Evolutionary conservation across 768 basidiomycete genomes (phyloP), one percentile per base, ranked within the genome.

Genomic region (Trametes elegans): DNA sequence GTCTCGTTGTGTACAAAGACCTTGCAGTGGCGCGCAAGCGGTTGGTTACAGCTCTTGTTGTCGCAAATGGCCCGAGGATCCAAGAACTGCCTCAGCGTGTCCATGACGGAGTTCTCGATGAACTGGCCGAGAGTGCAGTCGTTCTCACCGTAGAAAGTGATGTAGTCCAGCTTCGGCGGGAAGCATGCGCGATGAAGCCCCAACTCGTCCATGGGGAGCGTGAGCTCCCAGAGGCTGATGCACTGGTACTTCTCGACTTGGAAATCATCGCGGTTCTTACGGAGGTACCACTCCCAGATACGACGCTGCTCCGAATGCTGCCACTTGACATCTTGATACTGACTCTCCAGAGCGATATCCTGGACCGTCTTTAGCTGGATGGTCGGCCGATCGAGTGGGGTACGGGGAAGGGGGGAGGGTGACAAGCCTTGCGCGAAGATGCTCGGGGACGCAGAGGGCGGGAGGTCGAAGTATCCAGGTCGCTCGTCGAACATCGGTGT

Each of bases 281-380:
- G 82, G 10, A 90, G 74, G 66, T 96, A 96, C 94, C 93, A 97
- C 64, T 93, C 90, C 94, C 95, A 98, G 26, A 96, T 82, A 38
- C 90, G 85, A 32, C 88, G 81, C 59, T 92, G 88, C 62, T 96
- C 93, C 61, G 88, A 87, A 52, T 94, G 90, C 60, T 87, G 85
- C 77, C 85, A 87, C 66, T 88, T 85, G 34, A 90, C 72, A 32
- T 83, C 74, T 42, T 79, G 80, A 35, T 89, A 80, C 18, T 77
- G 79, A 64, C 90, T 92, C 65, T 94, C 87, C 32, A 85, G 72
- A 10, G 78, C 71, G 43, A 97, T 91, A 62, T 94, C 90, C 26
- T 80, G 74, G 2, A 74, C 71, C 0, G 84, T 82, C 63, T 85
- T 90, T 32, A 88, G 58, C 2, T 74, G 67, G 29, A 81, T 76